Evolutionary conservation across 163 green algal species (phyloP), one percentile per base, ranked within the genome.

Genomic region (Scenedesmus sp.): DNA sequence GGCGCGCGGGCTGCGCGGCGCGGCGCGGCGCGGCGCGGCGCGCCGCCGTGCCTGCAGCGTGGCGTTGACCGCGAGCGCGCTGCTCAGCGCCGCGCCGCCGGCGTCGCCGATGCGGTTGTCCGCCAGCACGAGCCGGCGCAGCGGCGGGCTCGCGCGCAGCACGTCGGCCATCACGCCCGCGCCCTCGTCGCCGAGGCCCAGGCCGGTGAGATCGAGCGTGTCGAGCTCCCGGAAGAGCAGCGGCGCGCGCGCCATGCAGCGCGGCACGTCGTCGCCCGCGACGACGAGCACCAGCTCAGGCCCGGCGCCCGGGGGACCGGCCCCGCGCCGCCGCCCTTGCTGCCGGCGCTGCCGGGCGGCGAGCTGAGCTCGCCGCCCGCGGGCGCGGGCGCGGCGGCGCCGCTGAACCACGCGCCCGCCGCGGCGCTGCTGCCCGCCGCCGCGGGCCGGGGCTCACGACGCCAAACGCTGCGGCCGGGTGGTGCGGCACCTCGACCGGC

Each of bases 51-150:
- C 75, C 64, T 83, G 75, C 31, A 77, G 29, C 10, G 53, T 63
- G 13, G 31, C 42, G 44, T 77, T 83, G 22, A 33, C 15, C 6
- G 31, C 24, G 13, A 83, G 54, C 18, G 75, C 75, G 28, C 22
- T 64, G 0, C 44, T 64, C 39, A 83, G 64, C 14, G 64, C 51
- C 20, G 39, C 45, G 0, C 42, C 75, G 9, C 75, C 64, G 53
- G 70, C 75, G 54, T 74, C 44, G 31, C 75, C 75, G 26, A 83
- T 77, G 20, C 56, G 53, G 33, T 83, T 83, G 54, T 83, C 75
- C 15, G 75, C 51, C 75, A 83, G 58, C 31, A 71, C 57, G 29
- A 54, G 11, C 9, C 75, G 64, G n/a, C 75, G 51, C 54, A 83
- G 5, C 4, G 64, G 44, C 50, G 75, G 75, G 57, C 60, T 62